Base-by-base conservation (phyloP, 495 filamentous ascomycete species). In the Xylaria nigripes region DNA sequence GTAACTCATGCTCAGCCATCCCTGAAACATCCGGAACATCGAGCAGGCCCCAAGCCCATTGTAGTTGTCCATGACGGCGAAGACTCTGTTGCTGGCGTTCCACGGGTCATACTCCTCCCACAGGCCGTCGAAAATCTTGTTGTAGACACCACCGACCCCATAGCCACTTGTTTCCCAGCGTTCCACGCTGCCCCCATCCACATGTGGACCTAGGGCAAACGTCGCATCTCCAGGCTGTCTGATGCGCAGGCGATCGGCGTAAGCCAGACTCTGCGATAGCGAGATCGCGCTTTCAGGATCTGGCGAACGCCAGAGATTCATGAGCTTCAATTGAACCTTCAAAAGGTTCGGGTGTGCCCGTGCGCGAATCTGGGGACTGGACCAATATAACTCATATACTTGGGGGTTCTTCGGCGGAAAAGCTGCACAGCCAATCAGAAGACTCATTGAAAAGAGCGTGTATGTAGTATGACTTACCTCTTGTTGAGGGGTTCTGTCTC, bases 341-440 rank as follows among this genome's bases (percentile, higher is more conserved):
- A 95, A 71, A 57, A 95, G 55, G 46, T 85, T 83, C 9, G 85
- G 77, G 66, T 96, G 85, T 0, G 78, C 73, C 15, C 90, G 79
- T 10, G 90, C 89, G 38, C 80, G 76, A 24, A 87, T 71, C 61
- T 96, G 90, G 3, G 84, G 71, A 6, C 81, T 78, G 1, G 86
- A 86, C 90, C 90, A 96, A 72, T 96, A 95, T 2, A 95, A 73
- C 63, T 96, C 90, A 61, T 84, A 91, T 3, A 95, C 89, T 47
- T 89, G 83, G 0, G 89, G 90, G 66, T 71, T 47, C 45, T 71
- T 41, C 41, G 74, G 55, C 51, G 76, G 70, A 60, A 80, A 76
- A 34, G 79, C 73, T 80, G 66, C 4, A 68, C 68, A 36, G 64
- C 30, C 15, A 70, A 72, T 45, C 49, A 44, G 45, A 34, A 2